A percentile compares a stretch with the other conserved stretches of the same genome.
These are phyloP conservation scores for Rhinocladiella similis DNA, from an alignment of 2,329 filamentous ascomycete genomes.

Conservation along the genomic window DNA sequence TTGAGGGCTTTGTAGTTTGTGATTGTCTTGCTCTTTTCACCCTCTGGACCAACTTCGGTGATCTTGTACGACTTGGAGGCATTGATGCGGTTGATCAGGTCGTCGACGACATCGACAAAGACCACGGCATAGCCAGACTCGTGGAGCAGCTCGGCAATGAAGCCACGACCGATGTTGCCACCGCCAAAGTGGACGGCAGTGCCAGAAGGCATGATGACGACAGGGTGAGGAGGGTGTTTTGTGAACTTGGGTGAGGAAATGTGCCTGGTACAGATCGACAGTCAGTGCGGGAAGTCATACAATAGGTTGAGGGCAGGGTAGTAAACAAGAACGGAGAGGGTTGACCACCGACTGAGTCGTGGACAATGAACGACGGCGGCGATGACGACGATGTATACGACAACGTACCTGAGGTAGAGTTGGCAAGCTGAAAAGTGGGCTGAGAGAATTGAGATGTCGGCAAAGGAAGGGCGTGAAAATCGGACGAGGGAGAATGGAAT, in stretches of 20 bases:
- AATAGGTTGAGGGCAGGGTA: no score
- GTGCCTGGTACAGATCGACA: neutral
- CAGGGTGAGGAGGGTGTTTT: neutral
- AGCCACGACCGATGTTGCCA: conserved; percentile 84
- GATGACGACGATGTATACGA: no score
- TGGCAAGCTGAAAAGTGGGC: neutral
- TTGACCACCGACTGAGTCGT: no score
- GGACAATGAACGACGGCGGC: no score
- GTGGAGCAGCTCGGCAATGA: conserved; percentile 89
- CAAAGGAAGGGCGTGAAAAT: neutral
- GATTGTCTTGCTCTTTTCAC: conserved; percentile 77
- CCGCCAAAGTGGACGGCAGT: conserved; percentile 84
- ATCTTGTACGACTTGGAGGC: conserved; percentile 77
- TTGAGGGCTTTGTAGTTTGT: conserved; percentile 97
- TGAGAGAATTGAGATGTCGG: neutral
- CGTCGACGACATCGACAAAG: conserved; percentile 91
- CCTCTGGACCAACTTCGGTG: conserved; percentile 85
- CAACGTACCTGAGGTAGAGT: neutral
- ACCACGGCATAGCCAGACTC: conserved; percentile 94
- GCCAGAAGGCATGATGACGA: conserved; percentile 26
- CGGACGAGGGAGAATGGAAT: no score
- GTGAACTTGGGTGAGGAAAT: neutral
- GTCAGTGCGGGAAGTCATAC: neutral
- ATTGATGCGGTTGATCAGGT: conserved; percentile 78
- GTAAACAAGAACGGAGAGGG: neutral